phyloP scores from a whole-genome alignment of 192 early-diverging fungal species.

The Gonapodya prolifera region DNA sequence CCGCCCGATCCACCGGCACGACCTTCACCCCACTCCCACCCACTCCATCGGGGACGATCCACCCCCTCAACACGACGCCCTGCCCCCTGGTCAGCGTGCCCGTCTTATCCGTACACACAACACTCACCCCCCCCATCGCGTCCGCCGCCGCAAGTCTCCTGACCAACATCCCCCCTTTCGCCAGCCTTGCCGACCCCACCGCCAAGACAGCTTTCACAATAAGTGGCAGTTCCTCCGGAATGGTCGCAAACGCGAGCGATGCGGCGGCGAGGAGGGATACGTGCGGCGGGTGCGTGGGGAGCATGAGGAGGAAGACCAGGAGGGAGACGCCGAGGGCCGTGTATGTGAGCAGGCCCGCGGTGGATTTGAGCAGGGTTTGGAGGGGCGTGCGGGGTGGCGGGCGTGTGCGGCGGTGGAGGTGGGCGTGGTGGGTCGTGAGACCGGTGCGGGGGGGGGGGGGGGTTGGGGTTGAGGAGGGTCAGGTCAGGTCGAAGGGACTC shows the following conservation, averaged over 20 bases:
- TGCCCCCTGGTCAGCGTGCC: conserved; percentile 42
- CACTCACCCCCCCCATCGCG: conserved; percentile 44
- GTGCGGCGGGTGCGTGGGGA: conserved; percentile 8
- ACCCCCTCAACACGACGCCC: background rate
- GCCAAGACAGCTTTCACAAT: conserved; percentile 26
- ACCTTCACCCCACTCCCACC: no score
- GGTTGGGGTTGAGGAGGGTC: no score
- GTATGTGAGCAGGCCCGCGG: background rate
- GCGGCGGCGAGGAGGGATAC: conserved; percentile 19
- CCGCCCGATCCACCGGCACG: no score
- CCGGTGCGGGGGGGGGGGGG: background rate
- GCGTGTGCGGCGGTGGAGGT: background rate
- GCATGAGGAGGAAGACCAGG: conserved; percentile 13
- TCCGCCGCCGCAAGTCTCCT: conserved; percentile 51
- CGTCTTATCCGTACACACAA: conserved; percentile 61
- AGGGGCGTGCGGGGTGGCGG: background rate
- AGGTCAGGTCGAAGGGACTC: no score
- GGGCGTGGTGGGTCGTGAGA: background rate
- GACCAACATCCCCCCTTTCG: conserved; percentile 36
- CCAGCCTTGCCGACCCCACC: conserved; percentile 13
- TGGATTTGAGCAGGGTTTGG: background rate
- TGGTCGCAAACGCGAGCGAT: conserved; percentile 26
- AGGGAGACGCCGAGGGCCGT: conserved; percentile 11
- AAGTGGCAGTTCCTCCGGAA: conserved; percentile 30
- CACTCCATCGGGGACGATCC: background rate